phyloP scores from a whole-genome alignment of 371 early-diverging fungal species.

The Mortierella sp. region DNA sequence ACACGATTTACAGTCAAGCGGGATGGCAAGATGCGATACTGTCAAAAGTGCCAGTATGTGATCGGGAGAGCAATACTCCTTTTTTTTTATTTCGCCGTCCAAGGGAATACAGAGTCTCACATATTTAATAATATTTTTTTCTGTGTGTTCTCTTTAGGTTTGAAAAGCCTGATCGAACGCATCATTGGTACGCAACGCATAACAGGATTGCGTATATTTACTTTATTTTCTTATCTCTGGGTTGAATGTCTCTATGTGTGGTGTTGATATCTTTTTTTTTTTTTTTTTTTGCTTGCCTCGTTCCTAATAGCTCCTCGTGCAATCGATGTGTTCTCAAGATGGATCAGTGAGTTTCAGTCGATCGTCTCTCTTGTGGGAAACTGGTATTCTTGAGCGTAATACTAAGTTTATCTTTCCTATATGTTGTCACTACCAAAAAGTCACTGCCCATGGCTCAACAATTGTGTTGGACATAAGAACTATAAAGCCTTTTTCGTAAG shows the following conservation, averaged over 20 bases:
- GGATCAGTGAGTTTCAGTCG: constrained; percentile 56
- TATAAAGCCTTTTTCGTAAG: constrained; percentile 58
- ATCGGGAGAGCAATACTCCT: not conserved
- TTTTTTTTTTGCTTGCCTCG: not conserved
- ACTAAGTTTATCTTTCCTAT: too few relatives aligned
- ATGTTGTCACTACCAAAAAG: constrained; percentile 6
- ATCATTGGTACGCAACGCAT: constrained; percentile 51
- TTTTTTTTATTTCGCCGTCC: not conserved
- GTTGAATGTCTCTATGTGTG: not conserved
- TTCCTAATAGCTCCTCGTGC: constrained; percentile 21
- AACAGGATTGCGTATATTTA: not conserved
- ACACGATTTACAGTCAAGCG: constrained; percentile 57
- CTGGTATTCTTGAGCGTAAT: not conserved
- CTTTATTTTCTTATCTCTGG: not conserved
- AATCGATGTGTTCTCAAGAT: constrained; percentile 60
- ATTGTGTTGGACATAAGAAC: constrained; percentile 59
- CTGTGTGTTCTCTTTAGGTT: constrained; percentile 8
- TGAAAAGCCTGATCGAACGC: constrained; percentile 59
- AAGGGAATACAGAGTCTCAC: not conserved
- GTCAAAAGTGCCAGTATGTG: constrained; percentile 60
- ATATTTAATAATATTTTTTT: not conserved
- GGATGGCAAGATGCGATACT: constrained; percentile 58
- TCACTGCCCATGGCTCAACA: constrained; percentile 62
- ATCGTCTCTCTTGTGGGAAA: not conserved
- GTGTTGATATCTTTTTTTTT: not conserved